Evolutionary conservation across 768 basidiomycete species (phyloP), one percentile per base, ranked within the genome.

Genomic region (Grammothele lineata): DNA sequence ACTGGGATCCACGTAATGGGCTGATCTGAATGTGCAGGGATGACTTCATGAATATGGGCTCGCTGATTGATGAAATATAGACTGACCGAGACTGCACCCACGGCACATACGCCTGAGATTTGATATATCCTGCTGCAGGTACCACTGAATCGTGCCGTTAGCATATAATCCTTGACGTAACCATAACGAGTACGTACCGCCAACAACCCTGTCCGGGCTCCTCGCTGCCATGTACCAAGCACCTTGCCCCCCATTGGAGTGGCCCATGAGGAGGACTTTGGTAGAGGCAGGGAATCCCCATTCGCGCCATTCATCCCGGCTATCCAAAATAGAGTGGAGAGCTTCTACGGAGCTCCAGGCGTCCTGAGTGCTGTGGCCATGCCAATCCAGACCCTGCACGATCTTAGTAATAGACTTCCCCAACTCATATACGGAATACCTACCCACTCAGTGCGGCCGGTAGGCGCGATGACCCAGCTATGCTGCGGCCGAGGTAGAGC

Each of bases 211-310:
- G 61, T 94, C 91, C 1, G 93, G 92, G 63, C 78, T 87, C 52
- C 86, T 72, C 22, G 82, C 75, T 12, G 86, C 81, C 15, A 87
- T 59, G 62, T 91, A 83, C 87, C 90, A 92, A 2, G 83, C 73
- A 0, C 92, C 92, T 64, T 94, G 93, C 11, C 92, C 92, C 23
- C 92, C 92, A 62, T 96, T 96, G 3, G 92, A 94, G 61, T 96
- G 92, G 0, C 93, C 92, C 26, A 92, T 69, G n/a, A 92, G 58
- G n/a, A 85, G 67, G 7, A 81, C 77, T 23, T 69, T 70, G 3
- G 73, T 70, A 23, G 69, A 53, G 0, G 56, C 12, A 24, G 58
- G 50, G 35, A 78, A 70, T 15, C 48, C 54, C 71, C 76, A 77
- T 14, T 58, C 32, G 45, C 62, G 56, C 78, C 76, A 78, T 3